Evolutionary conservation across 2,329 filamentous ascomycete species (phyloP), one percentile per base, ranked within the genome.

Genomic region (Cadophora gregata): DNA sequence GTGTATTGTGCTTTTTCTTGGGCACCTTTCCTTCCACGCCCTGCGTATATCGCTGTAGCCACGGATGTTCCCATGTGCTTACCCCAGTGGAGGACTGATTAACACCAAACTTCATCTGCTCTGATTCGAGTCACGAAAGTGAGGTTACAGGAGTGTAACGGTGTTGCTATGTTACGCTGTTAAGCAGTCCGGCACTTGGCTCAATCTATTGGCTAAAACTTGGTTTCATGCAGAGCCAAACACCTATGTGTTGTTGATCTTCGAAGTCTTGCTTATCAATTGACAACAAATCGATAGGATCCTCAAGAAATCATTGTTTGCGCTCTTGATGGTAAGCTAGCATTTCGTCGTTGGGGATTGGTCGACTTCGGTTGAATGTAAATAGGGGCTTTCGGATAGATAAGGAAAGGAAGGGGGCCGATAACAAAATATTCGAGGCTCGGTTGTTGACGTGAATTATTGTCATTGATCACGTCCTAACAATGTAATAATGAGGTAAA

Each of bases 361-460:
- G 19, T 47, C 42, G 6, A 47, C 6, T n/a, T 47, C 1, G 42
- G 19, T 14, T 2, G 42, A 47, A 47, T 12, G 42, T 47, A 33
- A 33, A 36, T 58, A 58, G 55, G 55, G 55, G 55, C 31, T n/a
- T n/a, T 58, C 55, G 55, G 55, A 33, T 58, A 58, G 33, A 38
- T 53, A n/a, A 12, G 6, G 24, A 56, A 38, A 27, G 33, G 55
- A 21, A 36, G 19, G 7, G 8, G 12, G n/a, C 7, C 19, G 27
- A 55, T 33, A 55, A 56, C 14, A 31, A 56, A 38, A 56, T 56
- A 24, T 29, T 47, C n/a, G 42, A 21, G 42, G 2, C 42, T 47
- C 42, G 4, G 21, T 7, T 45, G 19, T 47, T 47, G 42, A 42
- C 38, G n/a, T 21, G 42, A 47, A 47, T 21, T 36, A 36, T 6